Conservation (phyloP, 495 filamentous ascomycete species). For the Oleoguttula mirabilis region DNA sequence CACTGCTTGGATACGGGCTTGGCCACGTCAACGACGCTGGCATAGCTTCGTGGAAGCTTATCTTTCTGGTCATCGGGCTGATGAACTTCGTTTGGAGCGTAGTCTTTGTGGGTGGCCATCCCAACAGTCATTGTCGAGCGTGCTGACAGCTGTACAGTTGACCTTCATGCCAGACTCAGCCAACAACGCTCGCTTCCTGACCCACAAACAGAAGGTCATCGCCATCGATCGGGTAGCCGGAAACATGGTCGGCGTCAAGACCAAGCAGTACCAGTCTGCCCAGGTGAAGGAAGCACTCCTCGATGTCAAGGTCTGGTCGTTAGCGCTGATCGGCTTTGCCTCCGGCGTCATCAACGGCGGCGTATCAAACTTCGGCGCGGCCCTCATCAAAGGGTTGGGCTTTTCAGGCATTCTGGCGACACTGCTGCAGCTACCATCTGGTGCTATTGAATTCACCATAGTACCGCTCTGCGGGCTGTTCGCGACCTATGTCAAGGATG, state of each 20-base stretch:
- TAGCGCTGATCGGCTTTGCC: constrained; percentile 7
- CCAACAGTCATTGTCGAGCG: background rate
- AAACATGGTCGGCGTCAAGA: constrained; percentile 15
- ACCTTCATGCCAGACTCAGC: constrained; percentile 8
- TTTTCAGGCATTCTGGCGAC: constrained; percentile 21
- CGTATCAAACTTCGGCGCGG: constrained; percentile 21
- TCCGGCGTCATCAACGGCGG: constrained; percentile 12
- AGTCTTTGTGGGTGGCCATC: constrained; percentile 9
- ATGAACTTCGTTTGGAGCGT: constrained; percentile 16
- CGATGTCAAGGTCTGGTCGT: constrained; percentile 13
- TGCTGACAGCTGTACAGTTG: background rate
- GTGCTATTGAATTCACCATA: constrained; percentile 21
- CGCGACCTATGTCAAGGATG: constrained; percentile 26
- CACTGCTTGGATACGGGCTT: constrained; percentile 6
- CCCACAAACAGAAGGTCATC: constrained; percentile 12
- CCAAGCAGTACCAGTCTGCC: constrained; percentile 10
- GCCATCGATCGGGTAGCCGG: constrained; percentile 12
- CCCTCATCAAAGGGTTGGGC: constrained; percentile 45
- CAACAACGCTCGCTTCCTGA: constrained; percentile 5
- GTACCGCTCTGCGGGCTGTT: constrained; percentile 19
- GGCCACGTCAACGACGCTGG: constrained; percentile 2
- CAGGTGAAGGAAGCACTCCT: constrained; percentile 9
- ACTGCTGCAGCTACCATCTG: constrained; percentile 12
- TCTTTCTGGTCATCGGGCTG: constrained; percentile 12
- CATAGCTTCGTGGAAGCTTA: constrained; percentile 11